These are phyloP conservation scores for Canavalia ensiformis DNA, from an alignment of 306 rosid genomes.

Conservation along the genomic window DNA sequence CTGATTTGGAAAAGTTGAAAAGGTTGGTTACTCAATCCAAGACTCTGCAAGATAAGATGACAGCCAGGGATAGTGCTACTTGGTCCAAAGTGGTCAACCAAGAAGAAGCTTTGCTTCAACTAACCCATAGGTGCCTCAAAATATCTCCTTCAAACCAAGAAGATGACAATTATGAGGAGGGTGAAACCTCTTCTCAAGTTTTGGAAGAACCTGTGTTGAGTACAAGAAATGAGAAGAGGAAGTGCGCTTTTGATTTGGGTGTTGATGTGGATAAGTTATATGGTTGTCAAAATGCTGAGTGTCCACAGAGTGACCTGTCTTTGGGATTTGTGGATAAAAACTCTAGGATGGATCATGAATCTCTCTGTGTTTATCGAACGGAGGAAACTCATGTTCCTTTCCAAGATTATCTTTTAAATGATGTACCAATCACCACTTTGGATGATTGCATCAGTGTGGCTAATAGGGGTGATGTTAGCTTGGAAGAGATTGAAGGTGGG, in stretches of 20 bases:
- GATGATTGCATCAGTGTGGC: constrained; percentile 62
- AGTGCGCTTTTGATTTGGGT: constrained; percentile 40
- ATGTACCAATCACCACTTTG: constrained; percentile 36
- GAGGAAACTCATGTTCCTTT: not conserved
- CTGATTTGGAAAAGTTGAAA: constrained; percentile 58
- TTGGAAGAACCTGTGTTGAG: not conserved
- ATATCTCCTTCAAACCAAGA: constrained; percentile 37
- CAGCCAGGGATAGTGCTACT: constrained; percentile 61
- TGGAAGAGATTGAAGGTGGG: not conserved
- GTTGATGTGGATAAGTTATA: not conserved
- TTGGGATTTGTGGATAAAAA: constrained; percentile 53
- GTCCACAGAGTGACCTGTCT: constrained; percentile 39
- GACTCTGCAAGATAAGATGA: constrained; percentile 74
- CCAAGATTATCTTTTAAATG: not conserved
- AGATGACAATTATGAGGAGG: not conserved
- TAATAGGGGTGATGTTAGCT: constrained; percentile 35
- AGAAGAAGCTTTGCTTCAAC: constrained; percentile 54
- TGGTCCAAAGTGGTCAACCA: constrained; percentile 69
- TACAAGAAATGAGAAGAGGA: constrained; percentile 46
- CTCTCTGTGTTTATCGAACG: not conserved
- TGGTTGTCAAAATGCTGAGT: constrained; percentile 32
- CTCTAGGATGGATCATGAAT: constrained; percentile 44
- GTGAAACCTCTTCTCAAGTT: constrained; percentile 11
- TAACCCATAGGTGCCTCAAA: constrained; percentile 49
- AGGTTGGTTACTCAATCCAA: constrained; percentile 64